Percentiles rank a stretch among this genome's conserved stretches.
phyloP scores from a whole-genome alignment of 768 basidiomycete species.

The Mycena latifolia region DNA sequence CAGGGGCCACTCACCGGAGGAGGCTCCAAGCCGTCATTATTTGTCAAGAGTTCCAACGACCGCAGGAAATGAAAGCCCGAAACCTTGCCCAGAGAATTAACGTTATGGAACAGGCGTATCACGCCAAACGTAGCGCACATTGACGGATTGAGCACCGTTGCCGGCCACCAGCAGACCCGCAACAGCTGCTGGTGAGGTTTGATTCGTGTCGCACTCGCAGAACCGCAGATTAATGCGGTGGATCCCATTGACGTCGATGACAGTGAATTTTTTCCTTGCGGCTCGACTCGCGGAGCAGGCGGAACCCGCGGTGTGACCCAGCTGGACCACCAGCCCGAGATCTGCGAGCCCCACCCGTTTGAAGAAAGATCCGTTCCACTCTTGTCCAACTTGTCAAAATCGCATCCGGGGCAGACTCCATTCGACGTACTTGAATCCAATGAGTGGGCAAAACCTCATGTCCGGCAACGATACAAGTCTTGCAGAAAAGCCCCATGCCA shows the following conservation, averaged over 20 bases:
- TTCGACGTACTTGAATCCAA: neutral
- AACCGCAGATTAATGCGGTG: neutral
- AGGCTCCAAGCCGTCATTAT: neutral
- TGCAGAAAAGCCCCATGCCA: neutral
- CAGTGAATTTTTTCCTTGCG: neutral
- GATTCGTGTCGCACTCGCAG: neutral
- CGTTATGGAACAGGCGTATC: neutral
- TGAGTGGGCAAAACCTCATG: neutral
- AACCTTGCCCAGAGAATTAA: conserved; percentile 1
- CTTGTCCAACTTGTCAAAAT: neutral
- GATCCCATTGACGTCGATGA: neutral
- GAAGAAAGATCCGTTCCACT: neutral
- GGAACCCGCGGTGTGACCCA: neutral
- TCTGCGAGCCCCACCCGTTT: neutral
- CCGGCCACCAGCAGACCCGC: neutral
- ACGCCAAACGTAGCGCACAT: neutral
- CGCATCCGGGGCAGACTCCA: too few species aligned
- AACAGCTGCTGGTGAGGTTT: neutral
- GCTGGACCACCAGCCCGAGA: neutral
- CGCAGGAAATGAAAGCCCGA: neutral
- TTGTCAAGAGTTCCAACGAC: neutral
- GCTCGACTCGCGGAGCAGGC: neutral
- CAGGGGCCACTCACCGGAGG: neutral
- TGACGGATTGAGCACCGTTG: neutral
- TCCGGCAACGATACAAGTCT: neutral